A percentile compares a stretch with the other conserved stretches of the same genome.
phyloP scores from a whole-genome alignment of 2,329 filamentous ascomycete genomes.

The Pseudocercospora fijiensis region DNA sequence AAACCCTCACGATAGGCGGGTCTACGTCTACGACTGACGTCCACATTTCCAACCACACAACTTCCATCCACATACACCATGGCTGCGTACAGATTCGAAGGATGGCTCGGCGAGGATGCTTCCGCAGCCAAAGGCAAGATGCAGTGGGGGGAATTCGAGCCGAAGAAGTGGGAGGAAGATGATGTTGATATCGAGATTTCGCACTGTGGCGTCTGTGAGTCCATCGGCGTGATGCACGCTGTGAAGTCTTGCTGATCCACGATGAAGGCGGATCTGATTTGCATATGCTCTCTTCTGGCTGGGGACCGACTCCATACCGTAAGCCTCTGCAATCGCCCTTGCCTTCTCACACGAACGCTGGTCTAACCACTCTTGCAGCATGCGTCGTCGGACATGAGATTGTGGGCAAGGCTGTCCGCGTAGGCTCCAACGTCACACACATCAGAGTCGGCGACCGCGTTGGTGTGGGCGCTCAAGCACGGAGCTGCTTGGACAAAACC shows the following conservation, averaged over 20 bases:
- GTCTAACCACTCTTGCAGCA: background rate
- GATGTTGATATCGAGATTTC: background rate
- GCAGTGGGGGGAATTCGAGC: background rate
- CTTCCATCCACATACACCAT: background rate
- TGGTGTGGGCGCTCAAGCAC: slow-evolving; percentile 54
- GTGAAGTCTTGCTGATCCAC: background rate
- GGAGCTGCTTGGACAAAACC: background rate
- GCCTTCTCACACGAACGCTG: background rate
- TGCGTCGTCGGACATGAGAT: background rate
- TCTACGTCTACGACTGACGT: background rate
- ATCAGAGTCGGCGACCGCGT: slow-evolving; percentile 54
- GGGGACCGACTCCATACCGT: background rate
- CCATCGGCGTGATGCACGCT: background rate
- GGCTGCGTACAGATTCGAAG: background rate
- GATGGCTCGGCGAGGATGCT: background rate
- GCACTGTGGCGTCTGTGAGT: background rate
- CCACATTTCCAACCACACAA: background rate
- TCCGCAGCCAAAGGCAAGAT: background rate
- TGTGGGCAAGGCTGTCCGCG: background rate
- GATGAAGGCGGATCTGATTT: background rate
- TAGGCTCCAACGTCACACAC: background rate
- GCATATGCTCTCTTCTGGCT: background rate
- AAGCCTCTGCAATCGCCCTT: background rate
- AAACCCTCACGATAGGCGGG: background rate
- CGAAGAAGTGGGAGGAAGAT: background rate